Evolutionary conservation across 108 stramenopile genomes (phyloP).

Genomic region (Mediolabrus comicus): DNA sequence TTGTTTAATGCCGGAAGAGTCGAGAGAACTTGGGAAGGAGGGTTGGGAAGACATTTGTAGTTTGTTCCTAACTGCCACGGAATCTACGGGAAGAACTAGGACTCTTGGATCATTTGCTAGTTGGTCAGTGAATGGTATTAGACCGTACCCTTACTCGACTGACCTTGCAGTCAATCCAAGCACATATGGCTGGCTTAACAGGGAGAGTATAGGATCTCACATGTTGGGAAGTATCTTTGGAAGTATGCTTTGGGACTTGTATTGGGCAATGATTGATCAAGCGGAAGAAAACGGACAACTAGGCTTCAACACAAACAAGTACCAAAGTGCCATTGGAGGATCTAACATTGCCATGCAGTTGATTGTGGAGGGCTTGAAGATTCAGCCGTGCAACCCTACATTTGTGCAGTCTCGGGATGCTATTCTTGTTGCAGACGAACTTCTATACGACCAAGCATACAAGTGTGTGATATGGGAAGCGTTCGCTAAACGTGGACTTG

Average conservation of each 20-base stretch:
- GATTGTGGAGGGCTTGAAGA: constrained; percentile 8
- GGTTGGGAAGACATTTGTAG: background rate
- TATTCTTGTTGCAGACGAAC: background rate
- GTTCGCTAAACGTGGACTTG: background rate
- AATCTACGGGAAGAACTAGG: background rate
- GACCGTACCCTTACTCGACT: constrained; percentile 4
- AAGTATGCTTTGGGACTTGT: constrained; percentile 4
- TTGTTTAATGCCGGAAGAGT: background rate
- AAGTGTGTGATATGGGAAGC: background rate
- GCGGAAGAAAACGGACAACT: background rate
- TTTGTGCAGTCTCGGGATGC: constrained; percentile 8
- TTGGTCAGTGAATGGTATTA: background rate
- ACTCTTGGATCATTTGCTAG: constrained; percentile 6
- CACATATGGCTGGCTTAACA: background rate
- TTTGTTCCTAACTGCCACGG: background rate
- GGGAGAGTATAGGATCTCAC: background rate
- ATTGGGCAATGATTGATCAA: background rate
- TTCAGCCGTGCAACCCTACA: constrained; percentile 1
- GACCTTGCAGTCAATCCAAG: constrained; percentile 1
- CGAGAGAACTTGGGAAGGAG: background rate
- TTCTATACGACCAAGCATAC: background rate
- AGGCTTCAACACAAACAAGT: background rate
- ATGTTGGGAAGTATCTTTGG: constrained; percentile 2
- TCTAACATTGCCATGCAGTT: constrained; percentile 8
- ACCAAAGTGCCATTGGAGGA: background rate